Evolutionary conservation across 345 rosid species (phyloP).

Genomic region (Aurinia saxatilis): DNA sequence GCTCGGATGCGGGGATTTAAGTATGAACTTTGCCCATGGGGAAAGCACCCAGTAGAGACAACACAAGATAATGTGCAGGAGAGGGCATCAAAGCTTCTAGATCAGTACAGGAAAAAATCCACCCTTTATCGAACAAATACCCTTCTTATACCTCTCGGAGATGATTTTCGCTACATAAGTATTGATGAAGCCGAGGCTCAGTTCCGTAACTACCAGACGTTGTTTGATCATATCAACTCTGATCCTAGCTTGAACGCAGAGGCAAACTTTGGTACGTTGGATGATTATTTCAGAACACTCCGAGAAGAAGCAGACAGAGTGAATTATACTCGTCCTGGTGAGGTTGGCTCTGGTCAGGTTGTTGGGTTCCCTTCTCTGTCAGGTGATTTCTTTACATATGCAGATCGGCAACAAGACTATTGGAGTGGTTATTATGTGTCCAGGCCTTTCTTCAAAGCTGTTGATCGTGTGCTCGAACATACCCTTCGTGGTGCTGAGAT

Average conservation of each 20-base stretch:
- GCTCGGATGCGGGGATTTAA: constrained; percentile 56
- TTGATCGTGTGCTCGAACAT: constrained; percentile 90
- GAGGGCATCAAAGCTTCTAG: constrained; percentile 73
- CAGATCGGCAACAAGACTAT: constrained; percentile 89
- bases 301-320: constrained; percentile 80
- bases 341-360: constrained; percentile 68
- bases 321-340: constrained; percentile 76
- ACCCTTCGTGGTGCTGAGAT: constrained; percentile 88
- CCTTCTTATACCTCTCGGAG: constrained; percentile 94
- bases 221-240: constrained; percentile 90
- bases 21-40: constrained; percentile 90
- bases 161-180: constrained; percentile 85
- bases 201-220: constrained; percentile 79
- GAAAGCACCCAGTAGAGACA: constrained; percentile 65
- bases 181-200: constrained; percentile 91
- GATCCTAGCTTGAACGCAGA: constrained; percentile 79
- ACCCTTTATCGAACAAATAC: constrained; percentile 80
- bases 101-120: constrained; percentile 95
- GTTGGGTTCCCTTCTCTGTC: constrained; percentile 93
- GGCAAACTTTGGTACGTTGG: constrained; percentile 86
- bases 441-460: constrained; percentile 97
- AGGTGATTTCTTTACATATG: constrained; percentile 96
- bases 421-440: constrained; percentile 99
- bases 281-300: constrained; percentile 74
- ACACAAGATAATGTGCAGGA: constrained; percentile 75